Percentiles rank a stretch among this genome's conserved stretches.
Conservation (phyloP, 1,284 basidiomycete genomes). For the Phaffia rhodozyma region DNA sequence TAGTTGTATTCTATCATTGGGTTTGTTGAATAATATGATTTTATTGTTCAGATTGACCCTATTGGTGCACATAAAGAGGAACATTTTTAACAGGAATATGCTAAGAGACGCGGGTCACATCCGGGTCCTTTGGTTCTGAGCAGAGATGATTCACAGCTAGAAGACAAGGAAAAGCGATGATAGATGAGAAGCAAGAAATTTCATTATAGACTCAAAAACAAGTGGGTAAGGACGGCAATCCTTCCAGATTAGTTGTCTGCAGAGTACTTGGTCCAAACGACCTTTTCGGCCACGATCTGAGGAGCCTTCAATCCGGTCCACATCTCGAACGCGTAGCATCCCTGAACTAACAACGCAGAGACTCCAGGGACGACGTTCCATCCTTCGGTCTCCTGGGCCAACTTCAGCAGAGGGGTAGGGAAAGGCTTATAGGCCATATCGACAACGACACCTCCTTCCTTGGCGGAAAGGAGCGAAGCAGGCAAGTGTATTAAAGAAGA, state of each 20-base stretch:
- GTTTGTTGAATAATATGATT: background rate
- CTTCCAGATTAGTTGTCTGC: background rate
- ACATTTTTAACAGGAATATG: background rate
- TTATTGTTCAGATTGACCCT: background rate
- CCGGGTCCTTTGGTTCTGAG: background rate
- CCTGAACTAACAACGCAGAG: slow-evolving; percentile 75
- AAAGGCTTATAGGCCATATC: slow-evolving; percentile 89
- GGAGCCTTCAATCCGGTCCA: slow-evolving; percentile 55
- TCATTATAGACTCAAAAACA: slow-evolving; percentile 29
- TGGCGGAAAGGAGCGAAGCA: slow-evolving; percentile 32
- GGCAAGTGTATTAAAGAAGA: slow-evolving; percentile 47
- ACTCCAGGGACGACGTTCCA: slow-evolving; percentile 69
- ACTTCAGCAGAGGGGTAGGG: slow-evolving; percentile 47
- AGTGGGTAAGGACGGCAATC: background rate
- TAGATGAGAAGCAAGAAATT: slow-evolving; percentile 9
- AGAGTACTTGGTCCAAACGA: slow-evolving; percentile 34
- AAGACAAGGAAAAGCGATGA: background rate
- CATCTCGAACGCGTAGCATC: slow-evolving; percentile 65
- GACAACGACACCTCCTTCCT: slow-evolving; percentile 53
- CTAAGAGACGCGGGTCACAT: background rate
- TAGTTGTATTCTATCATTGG: background rate
- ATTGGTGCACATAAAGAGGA: background rate
- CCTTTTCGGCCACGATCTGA: slow-evolving; percentile 33
- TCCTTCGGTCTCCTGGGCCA: slow-evolving; percentile 42
- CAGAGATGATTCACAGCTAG: too few relatives aligned